Base-by-base conservation (phyloP, 768 basidiomycete species). In the Suillus alpinus region DNA sequence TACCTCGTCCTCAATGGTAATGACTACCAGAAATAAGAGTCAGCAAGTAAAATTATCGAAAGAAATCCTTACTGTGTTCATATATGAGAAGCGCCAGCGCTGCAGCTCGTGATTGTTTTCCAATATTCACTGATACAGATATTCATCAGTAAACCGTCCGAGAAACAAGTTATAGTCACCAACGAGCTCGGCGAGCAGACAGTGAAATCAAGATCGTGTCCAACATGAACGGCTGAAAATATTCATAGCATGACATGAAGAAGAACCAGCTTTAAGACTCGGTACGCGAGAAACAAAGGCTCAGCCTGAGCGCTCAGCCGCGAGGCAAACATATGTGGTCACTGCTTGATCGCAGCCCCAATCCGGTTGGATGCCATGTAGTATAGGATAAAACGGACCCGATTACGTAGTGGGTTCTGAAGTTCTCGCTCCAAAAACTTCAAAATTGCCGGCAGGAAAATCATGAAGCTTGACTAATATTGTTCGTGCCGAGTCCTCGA, bases 51-150 rank as follows among this genome's bases (percentile, higher is more conserved):
- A 3, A 39, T 26, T 1, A 49, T 7, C 32, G 1, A 18, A 16
- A 26, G 29, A 60, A 32, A 23, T 36, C 37, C 60, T 57, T 23
- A 64, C 63, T 53, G 31, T 53, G 57, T 43, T 64, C 63, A 44
- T 64, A 64, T n/a, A 64, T 58, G 23, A 64, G 60, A 16, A 62
- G 23, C n/a, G 50, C 41, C 23, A 64, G 41, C 32, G 63, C 63
- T 39, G 56, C 63, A 23, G 44, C 31, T n/a, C 56, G 61, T 31
- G 63, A 62, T 57, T 58, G 40, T 14, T 58, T 62, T 5, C 56
- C 63, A 20, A 58, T 62, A 20, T 56, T 23, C 41, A 64, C 63
- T 64, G 41, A 26, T 12, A 20, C 4, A 39, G 10, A 56, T 29
- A 23, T 43, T 55, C 29, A 55, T 53, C 16, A 56, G 59, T 26